These are phyloP conservation scores for Mortierella sp. DNA, from an alignment of 371 early-diverging fungal species.

Conservation along the genomic window DNA sequence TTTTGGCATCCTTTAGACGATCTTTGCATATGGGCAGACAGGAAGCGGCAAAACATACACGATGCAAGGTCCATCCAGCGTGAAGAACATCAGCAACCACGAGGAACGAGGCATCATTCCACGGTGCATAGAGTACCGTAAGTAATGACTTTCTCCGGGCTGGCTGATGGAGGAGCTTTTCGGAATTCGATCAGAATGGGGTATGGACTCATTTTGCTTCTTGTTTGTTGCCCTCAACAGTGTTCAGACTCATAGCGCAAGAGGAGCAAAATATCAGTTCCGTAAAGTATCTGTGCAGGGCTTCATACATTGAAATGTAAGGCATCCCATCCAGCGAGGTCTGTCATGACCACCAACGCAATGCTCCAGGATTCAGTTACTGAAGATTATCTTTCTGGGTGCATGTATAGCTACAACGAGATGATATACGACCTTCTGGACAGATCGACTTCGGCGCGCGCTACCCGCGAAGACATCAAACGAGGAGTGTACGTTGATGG, in stretches of 20 bases:
- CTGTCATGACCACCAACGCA: too few species aligned
- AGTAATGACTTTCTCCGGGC: neutral
- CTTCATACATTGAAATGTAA: slow-evolving; percentile 85
- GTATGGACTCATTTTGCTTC: too few species aligned
- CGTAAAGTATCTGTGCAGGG: slow-evolving; percentile 75
- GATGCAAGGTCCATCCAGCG: slow-evolving; percentile 73
- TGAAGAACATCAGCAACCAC: slow-evolving; percentile 47
- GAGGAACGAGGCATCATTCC: slow-evolving; percentile 67
- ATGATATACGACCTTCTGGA: slow-evolving; percentile 87
- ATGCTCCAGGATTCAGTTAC: too few species aligned
- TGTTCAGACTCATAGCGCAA: slow-evolving; percentile 62
- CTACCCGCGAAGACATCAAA: slow-evolving; percentile 70
- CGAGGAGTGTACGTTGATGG: slow-evolving; percentile 70
- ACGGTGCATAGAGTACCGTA: slow-evolving; percentile 65
- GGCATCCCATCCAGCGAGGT: too few species aligned
- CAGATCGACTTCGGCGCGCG: slow-evolving; percentile 58
- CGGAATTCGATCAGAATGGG: too few species aligned
- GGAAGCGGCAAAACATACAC: slow-evolving; percentile 94
- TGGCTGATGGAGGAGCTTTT: too few species aligned
- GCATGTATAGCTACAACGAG: slow-evolving; percentile 79
- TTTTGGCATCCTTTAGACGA: too few species aligned
- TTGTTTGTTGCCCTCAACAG: slow-evolving; percentile 5
- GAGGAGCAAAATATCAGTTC: slow-evolving; percentile 56
- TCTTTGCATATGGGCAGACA: slow-evolving; percentile 92
- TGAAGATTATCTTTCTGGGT: neutral